Base-by-base conservation (phyloP, 768 basidiomycete genomes). In the Pleurotus tuoliensis region DNA sequence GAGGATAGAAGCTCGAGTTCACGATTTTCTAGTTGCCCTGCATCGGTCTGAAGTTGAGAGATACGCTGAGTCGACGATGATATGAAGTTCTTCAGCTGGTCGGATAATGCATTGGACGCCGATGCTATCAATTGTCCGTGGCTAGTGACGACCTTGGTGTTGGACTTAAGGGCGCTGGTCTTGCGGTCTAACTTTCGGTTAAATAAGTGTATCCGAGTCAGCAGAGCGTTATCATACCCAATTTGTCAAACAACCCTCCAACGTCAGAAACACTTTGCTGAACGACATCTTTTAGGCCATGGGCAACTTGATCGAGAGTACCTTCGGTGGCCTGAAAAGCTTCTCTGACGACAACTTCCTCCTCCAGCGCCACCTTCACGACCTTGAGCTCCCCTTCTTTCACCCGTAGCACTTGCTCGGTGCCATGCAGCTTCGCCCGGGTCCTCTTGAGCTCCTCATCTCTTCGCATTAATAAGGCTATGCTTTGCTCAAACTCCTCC, bases 401-500 rank as follows among this genome's bases (percentile, higher is more conserved):
- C 44, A 71, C 67, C 27, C 71, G 73, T 37, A 98, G 70, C 44
- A 77, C 74, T 1, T 70, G 71, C 59, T 82, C 76, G 1, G 80
- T 81, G 55, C 73, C 73, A 56, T 76, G 72, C 47, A 95, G 71
- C 62, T 73, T 78, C 16, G 79, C 80, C 57, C 76, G 79, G 3
- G 88, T 82, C 49, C 78, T 73, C 56, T 79, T 82, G 54, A 98
- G 72, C 67, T 97, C 92, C 5, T 83, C 82, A 51, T 95, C 89
- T 27, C 84, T 80, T 63, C 81, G 84, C 67, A 84, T 83, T 46
- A 98, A 73, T 46, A 93, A 61, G 1, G 80, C 84, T 56, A 94
- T 89, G 62, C 90, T 88, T 69, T 95, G 87, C 66, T 97, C 94
- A 63, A 94, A 96, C 71, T 98, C 94, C 56, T 94, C 93, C 54